Evolutionary conservation across 129 eudicot species (phyloP).

Genomic region (Flaveria trinervia): DNA sequence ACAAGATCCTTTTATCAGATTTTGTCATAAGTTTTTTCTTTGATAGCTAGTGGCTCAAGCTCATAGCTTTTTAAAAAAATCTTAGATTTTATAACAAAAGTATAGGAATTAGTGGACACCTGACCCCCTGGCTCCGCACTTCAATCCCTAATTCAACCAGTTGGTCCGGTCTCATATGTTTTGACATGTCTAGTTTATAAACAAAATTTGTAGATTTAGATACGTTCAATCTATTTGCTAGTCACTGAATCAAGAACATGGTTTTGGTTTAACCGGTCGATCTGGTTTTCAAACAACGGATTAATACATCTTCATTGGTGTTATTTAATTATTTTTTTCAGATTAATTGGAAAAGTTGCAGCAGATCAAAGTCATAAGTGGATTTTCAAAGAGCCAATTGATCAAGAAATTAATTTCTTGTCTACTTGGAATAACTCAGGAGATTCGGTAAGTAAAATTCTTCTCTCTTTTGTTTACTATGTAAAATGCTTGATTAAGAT

Average conservation of each 20-base stretch:
- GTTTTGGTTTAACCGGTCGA: background rate
- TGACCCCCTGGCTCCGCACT: background rate
- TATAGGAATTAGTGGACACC: too few relatives aligned
- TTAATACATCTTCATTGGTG: background rate
- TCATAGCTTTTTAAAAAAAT: background rate
- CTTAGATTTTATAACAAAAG: too few relatives aligned
- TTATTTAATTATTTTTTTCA: slow-evolving; percentile 23
- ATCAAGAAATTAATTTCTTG: slow-evolving; percentile 90
- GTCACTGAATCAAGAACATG: background rate
- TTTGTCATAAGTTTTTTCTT: too few relatives aligned
- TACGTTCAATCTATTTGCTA: background rate
- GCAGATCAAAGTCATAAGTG: slow-evolving; percentile 98
- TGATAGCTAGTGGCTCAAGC: too few relatives aligned
- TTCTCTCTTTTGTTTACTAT: too few relatives aligned
- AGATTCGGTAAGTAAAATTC: slow-evolving; percentile 54
- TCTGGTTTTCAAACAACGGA: background rate
- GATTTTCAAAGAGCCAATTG: slow-evolving; percentile 89
- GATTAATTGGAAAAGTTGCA: slow-evolving; percentile 97
- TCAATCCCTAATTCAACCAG: too few relatives aligned
- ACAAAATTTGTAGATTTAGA: background rate
- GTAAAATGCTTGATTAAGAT: background rate
- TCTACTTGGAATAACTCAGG: slow-evolving; percentile 97
- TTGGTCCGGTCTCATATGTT: background rate
- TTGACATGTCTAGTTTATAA: background rate
- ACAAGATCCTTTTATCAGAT: too few relatives aligned